Percentiles rank a stretch among this genome's conserved stretches.
Evolutionary conservation across 306 rosid genomes (phyloP).

Genomic region (Phaseolus lunatus): DNA sequence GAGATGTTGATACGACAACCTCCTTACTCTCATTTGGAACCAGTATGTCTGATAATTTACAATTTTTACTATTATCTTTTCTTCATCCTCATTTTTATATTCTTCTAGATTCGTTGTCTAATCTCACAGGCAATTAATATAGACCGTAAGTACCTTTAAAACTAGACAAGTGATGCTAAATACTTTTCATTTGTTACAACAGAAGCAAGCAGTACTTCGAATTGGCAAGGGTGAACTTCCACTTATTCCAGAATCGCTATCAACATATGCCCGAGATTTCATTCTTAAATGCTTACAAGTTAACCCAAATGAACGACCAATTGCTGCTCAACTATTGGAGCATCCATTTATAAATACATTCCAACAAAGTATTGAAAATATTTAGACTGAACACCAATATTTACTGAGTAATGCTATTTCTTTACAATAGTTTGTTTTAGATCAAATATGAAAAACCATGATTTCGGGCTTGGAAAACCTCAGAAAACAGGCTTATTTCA

Average conservation of each 20-base stretch:
- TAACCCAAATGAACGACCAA: conserved; percentile 52
- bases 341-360: conserved; percentile 58
- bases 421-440: no score
- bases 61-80: background rate
- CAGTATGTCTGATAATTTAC: no score
- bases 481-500: no score
- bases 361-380: no score
- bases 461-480: no score
- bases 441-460: no score
- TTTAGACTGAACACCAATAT: no score
- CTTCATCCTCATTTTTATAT: background rate
- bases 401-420: no score
- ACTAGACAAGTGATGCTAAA: background rate
- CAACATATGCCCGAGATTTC: conserved; percentile 57
- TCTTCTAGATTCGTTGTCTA: background rate
- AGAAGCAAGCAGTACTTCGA: conserved; percentile 53
- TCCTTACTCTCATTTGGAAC: no score
- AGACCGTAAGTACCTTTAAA: background rate
- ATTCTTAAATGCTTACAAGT: conserved; percentile 57
- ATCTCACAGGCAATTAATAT: background rate
- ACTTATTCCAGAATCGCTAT: conserved; percentile 53
- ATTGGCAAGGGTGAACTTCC: conserved; percentile 56
- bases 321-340: conserved; percentile 49
- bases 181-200: background rate
- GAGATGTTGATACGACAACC: no score